Evolutionary conservation across 2,329 filamentous ascomycete genomes (phyloP).

Genomic region (Thielaviopsis euricoi): DNA sequence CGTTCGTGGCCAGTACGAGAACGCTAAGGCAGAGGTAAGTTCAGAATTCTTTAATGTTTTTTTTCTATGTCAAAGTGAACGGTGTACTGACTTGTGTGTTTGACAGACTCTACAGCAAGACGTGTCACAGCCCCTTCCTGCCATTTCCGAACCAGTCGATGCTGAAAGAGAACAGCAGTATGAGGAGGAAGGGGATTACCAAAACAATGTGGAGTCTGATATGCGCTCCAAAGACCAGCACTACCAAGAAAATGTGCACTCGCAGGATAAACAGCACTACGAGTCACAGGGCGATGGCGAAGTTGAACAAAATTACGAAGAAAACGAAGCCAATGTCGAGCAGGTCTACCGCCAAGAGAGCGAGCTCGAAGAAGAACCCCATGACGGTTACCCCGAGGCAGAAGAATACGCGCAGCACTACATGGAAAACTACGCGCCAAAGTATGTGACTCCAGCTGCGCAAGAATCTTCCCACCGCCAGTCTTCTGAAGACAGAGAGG

Average conservation of each 20-base stretch:
- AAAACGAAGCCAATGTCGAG: conserved; percentile 6
- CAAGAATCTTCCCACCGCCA: not conserved
- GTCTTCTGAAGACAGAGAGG: conserved; percentile 17
- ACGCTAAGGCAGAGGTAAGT: not conserved
- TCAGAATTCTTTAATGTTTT: no score
- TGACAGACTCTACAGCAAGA: not conserved
- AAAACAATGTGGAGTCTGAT: not conserved
- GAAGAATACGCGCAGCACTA: no score
- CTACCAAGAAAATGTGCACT: not conserved
- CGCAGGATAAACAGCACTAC: conserved; percentile 1
- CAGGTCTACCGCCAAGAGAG: not conserved
- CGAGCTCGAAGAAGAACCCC: no score
- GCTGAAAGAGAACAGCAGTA: no score
- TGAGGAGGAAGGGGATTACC: not conserved
- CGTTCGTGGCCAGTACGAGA: not conserved
- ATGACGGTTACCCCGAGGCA: no score
- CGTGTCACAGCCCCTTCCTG: not conserved
- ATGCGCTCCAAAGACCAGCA: not conserved
- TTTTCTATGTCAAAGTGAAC: not conserved
- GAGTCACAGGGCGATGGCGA: conserved; percentile 12
- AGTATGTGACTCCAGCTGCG: not conserved
- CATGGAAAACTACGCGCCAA: not conserved
- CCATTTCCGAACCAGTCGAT: not conserved
- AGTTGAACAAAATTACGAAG: conserved; percentile 14
- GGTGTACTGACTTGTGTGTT: not conserved